phyloP scores from a whole-genome alignment of 768 basidiomycete genomes.

The Coprinopsis strossmayeri region DNA sequence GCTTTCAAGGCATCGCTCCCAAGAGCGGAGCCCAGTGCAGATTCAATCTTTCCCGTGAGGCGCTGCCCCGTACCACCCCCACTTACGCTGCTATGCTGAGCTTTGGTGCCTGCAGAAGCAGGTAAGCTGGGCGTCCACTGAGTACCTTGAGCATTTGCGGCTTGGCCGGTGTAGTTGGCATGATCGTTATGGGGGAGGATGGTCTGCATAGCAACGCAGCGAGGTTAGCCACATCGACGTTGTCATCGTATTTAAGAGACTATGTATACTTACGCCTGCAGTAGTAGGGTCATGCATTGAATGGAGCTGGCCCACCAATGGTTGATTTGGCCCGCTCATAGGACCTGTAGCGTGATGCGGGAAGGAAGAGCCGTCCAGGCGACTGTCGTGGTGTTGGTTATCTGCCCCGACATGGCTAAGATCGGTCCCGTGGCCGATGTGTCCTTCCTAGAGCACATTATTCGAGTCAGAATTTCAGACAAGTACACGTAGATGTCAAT shows the following conservation, averaged over 20 bases:
- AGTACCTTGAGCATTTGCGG: not conserved
- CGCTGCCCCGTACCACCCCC: conserved; percentile 24
- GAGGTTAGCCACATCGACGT: not conserved
- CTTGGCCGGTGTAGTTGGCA: not conserved
- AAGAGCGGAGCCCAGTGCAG: conserved; percentile 35
- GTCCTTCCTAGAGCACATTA: no score
- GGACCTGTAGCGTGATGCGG: not conserved
- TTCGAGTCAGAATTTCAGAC: no score
- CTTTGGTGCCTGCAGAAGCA: not conserved
- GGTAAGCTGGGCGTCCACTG: not conserved
- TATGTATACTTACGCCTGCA: not conserved
- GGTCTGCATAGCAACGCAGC: not conserved
- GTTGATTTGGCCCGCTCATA: not conserved
- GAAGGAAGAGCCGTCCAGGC: not conserved
- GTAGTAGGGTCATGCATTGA: not conserved
- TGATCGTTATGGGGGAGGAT: not conserved
- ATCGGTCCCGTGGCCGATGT: no score
- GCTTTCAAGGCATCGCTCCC: conserved; percentile 41
- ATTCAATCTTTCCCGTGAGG: conserved; percentile 42
- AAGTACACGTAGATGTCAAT: no score
- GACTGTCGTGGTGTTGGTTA: no score
- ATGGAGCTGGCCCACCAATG: not conserved
- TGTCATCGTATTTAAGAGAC: not conserved
- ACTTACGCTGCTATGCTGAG: not conserved
- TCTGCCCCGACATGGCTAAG: no score